Evolutionary conservation across 1,284 basidiomycete species (phyloP).

Genomic region (Pulchroboletus neoregius): DNA sequence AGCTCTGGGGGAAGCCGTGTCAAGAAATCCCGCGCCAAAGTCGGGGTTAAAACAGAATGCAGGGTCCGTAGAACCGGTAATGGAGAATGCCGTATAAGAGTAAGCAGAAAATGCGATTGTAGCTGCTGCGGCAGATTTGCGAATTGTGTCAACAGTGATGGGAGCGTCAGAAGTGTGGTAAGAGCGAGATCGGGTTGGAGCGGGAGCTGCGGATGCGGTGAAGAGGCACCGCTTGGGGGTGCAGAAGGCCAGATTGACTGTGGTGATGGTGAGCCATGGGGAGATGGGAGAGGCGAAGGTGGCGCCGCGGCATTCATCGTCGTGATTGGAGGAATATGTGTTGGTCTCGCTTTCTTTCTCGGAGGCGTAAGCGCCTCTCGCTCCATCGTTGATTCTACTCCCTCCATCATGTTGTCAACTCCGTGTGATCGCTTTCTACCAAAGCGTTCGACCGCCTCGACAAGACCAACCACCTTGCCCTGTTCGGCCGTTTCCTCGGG

Average conservation of each 20-base stretch:
- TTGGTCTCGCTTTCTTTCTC: constrained; percentile 68
- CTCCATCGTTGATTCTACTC: constrained; percentile 56
- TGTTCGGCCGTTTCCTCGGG: constrained; percentile 53
- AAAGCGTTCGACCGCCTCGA: constrained; percentile 76
- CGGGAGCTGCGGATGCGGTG: constrained; percentile 62
- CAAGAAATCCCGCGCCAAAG: constrained; percentile 83
- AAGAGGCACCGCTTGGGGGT: constrained; percentile 68
- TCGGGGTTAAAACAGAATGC: constrained; percentile 79
- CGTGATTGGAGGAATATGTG: constrained; percentile 52
- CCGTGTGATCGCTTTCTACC: constrained; percentile 72
- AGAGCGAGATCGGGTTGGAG: constrained; percentile 75
- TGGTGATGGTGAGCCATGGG: constrained; percentile 74
- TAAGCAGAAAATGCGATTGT: constrained; percentile 83
- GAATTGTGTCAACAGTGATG: constrained; percentile 73
- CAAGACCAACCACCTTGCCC: constrained; percentile 55
- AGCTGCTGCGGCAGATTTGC: constrained; percentile 64
- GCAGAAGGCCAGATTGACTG: constrained; percentile 73
- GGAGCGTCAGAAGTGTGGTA: constrained; percentile 74
- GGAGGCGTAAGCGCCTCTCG: constrained; percentile 54
- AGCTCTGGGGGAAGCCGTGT: constrained; percentile 83
- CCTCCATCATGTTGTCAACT: constrained; percentile 71
- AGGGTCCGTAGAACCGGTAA: constrained; percentile 78
- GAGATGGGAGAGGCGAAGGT: constrained; percentile 76
- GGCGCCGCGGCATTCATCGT: constrained; percentile 68
- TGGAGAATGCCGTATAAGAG: constrained; percentile 78